Evolutionary conservation across 352 stramenopile species (phyloP), one percentile per base, ranked within the genome.

Genomic region (Saprolegnia diclina): DNA sequence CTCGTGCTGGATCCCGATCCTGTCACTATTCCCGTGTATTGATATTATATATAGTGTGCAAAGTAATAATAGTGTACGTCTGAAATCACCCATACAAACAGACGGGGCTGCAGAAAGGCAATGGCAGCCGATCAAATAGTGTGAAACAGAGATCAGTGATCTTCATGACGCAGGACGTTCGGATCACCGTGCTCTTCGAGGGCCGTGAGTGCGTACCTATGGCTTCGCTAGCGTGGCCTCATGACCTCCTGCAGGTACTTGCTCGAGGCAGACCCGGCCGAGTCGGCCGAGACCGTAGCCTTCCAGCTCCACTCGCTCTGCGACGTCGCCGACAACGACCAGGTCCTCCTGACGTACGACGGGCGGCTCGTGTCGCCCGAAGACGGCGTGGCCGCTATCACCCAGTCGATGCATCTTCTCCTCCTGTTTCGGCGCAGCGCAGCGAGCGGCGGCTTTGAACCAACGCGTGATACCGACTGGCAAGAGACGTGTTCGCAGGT

Each of bases 291-390:
- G 14, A 54, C 68, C 38, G n/a, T 72, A 5, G 22, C 26, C 16
- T 53, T 72, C 48, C 65, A 72, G 38, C 29, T 72, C 52, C 67
- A 56, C 37, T 72, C 65, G 22, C 19, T 72, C 21, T 64, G 46
- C 16, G 65, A 53, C 19, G 37, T 72, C 4, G 53, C 68, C 26
- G 48, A 55, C 16, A 54, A 72, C 14, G 24, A 45, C 14, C 65
- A 67, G n/a, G 11, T 67, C 16, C 48, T 67, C n/a, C 18, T 72
- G 65, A 69, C 63, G 22, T 69, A 18, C 19, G 37, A 52, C 16
- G 63, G 63, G 1, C 29, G 21, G 11, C 45, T 13, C 5, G 63
- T 69, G 11, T 13, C 16, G 19, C 44, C 46, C 13, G 45, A 69
- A 7, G 63, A 69, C 26, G 50, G 32, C 5, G 19, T 61, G 19